Evolutionary conservation across 2,329 filamentous ascomycete genomes (phyloP), one percentile per base, ranked within the genome.

Genomic region (Cordyceps cateniannulata): DNA sequence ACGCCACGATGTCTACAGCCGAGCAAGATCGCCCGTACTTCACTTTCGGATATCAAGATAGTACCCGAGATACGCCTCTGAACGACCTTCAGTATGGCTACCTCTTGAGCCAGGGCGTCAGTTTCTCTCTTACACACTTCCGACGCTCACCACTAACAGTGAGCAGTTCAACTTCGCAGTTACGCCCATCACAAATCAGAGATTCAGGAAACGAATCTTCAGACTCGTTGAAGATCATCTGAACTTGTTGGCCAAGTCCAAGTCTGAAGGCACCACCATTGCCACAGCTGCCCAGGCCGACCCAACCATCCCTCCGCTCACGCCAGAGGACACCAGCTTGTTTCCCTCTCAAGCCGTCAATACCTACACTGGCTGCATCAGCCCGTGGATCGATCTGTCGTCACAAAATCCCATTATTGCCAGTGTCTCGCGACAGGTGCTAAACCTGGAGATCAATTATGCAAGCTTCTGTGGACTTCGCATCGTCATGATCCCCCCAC

Each of bases 381-480:
- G 92, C 72, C 84, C 91, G 6, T 98, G 93, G 93, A 93, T 96
- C 66, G 93, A 98, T 70, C 77, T 98, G 14, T 88, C 87, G 68
- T 96, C 93, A 2, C 77, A 86, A 1, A 89, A 97, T 72, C 90
- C 92, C 7, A 75, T 93, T 64, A 87, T 98, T 64, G 86, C 91
- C 8, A 90, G 90, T 71, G 82, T 98, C 62, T 97, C 93, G 40
- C 86, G 90, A 49, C 93, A 97, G 75, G 89, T 96, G 7, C 79
- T 99, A 64, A 92, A 92, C 71, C 81, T 96, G 44, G 95, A 99
- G 72, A 83, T 98, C 52, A 90, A 91, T 53, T 99, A 97, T 75
- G 95, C 96, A 65, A 93, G 91, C 64, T 99, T 98, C 75, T 97
- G 92, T 69, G 96, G 96, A 40, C 83, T 95, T 52, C 86, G 87